phyloP scores from a whole-genome alignment of 495 filamentous ascomycete species.

The Hyaloscypha variabilis region DNA sequence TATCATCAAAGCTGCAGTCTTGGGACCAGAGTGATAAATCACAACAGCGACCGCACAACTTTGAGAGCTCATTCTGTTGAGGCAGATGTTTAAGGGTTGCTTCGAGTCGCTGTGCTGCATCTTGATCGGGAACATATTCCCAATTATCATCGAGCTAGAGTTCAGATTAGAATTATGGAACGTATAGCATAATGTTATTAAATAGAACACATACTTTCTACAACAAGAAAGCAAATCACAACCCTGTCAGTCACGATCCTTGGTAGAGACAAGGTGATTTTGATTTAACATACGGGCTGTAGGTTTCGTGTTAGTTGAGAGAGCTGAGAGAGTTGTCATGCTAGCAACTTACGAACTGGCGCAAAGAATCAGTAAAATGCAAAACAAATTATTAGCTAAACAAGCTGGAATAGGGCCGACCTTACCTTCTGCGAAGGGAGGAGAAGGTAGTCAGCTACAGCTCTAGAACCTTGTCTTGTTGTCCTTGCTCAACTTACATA shows the following conservation, averaged over 20 bases:
- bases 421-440: conserved; percentile 10
- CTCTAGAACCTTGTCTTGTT: neutral
- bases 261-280: conserved; percentile 11
- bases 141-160: conserved; percentile 14
- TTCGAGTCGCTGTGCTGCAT: conserved; percentile 15
- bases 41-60: conserved; percentile 9
- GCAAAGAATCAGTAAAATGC: neutral
- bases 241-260: conserved; percentile 8
- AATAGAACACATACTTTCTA: conserved; percentile 4
- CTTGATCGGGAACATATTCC: conserved; percentile 10
- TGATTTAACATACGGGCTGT: conserved; percentile 10
- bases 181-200: neutral
- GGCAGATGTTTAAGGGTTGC: conserved; percentile 1
- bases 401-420: neutral
- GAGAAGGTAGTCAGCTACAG: neutral
- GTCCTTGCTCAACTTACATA: conserved; percentile 14
- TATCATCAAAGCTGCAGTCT: conserved; percentile 13
- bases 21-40: conserved; percentile 12
- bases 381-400: conserved; percentile 7
- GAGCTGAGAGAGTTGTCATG: neutral
- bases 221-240: conserved; percentile 10
- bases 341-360: conserved; percentile 9
- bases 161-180: neutral
- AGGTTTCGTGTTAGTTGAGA: conserved; percentile 1
- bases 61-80: conserved; percentile 3